Conservation (phyloP, 129 eudicot genomes). For the Sambucus nigra region DNA sequence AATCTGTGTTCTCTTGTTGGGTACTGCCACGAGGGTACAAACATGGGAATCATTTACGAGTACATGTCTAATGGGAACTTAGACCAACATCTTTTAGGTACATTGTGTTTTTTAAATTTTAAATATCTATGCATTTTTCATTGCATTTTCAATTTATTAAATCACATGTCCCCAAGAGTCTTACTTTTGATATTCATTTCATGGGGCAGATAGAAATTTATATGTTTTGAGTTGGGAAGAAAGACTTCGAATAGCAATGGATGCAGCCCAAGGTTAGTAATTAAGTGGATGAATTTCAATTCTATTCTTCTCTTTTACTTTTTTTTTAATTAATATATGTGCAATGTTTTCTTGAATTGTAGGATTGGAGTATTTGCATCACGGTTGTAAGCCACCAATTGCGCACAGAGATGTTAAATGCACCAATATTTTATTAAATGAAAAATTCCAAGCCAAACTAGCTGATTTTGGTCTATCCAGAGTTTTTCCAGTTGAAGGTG, state of each 20-base stretch:
- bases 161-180: too few relatives aligned
- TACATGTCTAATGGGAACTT: conserved; percentile 57
- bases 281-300: not conserved
- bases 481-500: conserved; percentile 32
- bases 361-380: conserved; percentile 59
- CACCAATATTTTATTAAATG: conserved; percentile 36
- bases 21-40: conserved; percentile 43
- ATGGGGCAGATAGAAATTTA: conserved; percentile 13
- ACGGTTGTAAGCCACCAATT: conserved; percentile 53
- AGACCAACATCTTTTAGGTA: conserved; percentile 40
- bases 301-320: not conserved
- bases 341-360: not conserved
- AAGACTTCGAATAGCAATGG: conserved; percentile 39
- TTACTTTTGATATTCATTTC: not conserved
- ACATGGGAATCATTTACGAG: conserved; percentile 54
- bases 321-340: not conserved
- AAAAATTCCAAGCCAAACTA: conserved; percentile 40
- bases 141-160: not conserved
- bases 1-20: conserved; percentile 45
- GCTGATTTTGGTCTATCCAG: conserved; percentile 55
- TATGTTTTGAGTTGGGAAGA: conserved; percentile 32
- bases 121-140: not conserved
- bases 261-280: conserved; percentile 47
- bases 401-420: conserved; percentile 51
- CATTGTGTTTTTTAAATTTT: not conserved